Conservation (phyloP, 768 basidiomycete species). For the Leccinum arenicola region DNA sequence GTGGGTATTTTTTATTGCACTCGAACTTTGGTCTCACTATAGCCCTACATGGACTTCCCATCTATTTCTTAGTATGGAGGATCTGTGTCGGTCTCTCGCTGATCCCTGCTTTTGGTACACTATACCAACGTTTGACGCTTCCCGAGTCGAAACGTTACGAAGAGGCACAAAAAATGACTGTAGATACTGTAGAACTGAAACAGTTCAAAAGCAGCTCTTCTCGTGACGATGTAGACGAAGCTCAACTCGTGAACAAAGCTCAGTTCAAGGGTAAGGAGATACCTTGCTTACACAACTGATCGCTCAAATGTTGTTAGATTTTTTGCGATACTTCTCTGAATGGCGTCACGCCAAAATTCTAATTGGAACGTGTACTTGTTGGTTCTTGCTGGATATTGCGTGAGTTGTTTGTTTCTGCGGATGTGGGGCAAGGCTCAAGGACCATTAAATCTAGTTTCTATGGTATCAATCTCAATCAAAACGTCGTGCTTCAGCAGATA, state of each 20-base stretch:
- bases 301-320: slow-evolving; percentile 40
- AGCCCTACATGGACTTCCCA: not conserved
- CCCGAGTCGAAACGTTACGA: slow-evolving; percentile 62
- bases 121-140: slow-evolving; percentile 74
- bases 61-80: slow-evolving; percentile 54
- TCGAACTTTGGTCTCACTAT: not conserved
- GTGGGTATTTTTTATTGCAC: slow-evolving; percentile 34
- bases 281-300: not conserved
- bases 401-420: slow-evolving; percentile 20
- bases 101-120: slow-evolving; percentile 68
- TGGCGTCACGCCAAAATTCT: slow-evolving; percentile 69
- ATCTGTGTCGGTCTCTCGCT: slow-evolving; percentile 74
- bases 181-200: slow-evolving; percentile 32
- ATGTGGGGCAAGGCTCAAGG: not conserved
- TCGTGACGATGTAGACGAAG: slow-evolving; percentile 1
- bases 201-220: slow-evolving; percentile 24
- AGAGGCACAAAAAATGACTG: slow-evolving; percentile 35
- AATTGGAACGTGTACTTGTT: slow-evolving; percentile 63
- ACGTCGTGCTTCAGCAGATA: slow-evolving; percentile 72
- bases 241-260: slow-evolving; percentile 40
- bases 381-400: slow-evolving; percentile 79
- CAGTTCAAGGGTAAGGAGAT: slow-evolving; percentile 46
- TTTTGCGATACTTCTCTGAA: slow-evolving; percentile 64
- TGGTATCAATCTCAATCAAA: slow-evolving; percentile 74
- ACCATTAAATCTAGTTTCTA: slow-evolving; percentile 51